Conservation (phyloP, 2,329 filamentous ascomycete genomes). For the Calonectria leucothoes region DNA sequence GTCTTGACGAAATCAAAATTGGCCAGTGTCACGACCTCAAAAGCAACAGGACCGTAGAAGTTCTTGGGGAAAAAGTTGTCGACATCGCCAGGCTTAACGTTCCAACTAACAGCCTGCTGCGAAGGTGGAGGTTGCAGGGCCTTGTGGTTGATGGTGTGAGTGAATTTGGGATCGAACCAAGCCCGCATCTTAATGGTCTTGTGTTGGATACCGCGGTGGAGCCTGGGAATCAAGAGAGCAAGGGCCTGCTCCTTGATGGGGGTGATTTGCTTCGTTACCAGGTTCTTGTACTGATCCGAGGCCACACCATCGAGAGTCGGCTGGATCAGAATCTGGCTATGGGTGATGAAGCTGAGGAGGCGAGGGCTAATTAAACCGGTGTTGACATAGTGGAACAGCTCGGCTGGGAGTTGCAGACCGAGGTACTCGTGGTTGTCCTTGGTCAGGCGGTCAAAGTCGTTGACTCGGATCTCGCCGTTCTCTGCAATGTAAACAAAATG, state of each 20-base stretch:
- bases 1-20: slow-evolving; percentile 76
- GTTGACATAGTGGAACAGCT: slow-evolving; percentile 91
- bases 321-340: slow-evolving; percentile 80
- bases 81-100: slow-evolving; percentile 71
- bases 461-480: slow-evolving; percentile 80
- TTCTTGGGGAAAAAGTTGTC: slow-evolving; percentile 57
- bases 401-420: slow-evolving; percentile 88
- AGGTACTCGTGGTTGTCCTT: slow-evolving; percentile 90
- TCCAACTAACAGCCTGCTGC: slow-evolving; percentile 72
- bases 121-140: slow-evolving; percentile 60
- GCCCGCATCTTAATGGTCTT: slow-evolving; percentile 81
- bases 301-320: slow-evolving; percentile 89
- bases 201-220: slow-evolving; percentile 86
- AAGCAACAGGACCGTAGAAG: slow-evolving; percentile 57
- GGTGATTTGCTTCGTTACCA: slow-evolving; percentile 80
- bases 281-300: slow-evolving; percentile 81
- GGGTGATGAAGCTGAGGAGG: slow-evolving; percentile 84
- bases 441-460: slow-evolving; percentile 79
- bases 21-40: slow-evolving; percentile 75
- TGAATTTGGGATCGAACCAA: slow-evolving; percentile 83
- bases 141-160: slow-evolving; percentile 75
- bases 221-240: slow-evolving; percentile 79
- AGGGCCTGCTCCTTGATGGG: slow-evolving; percentile 82
- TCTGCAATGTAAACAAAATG: slow-evolving; percentile 87
- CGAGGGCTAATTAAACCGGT: slow-evolving; percentile 83